phyloP scores from a whole-genome alignment of 2,329 filamentous ascomycete genomes.

The Talaromyces funiculosus region DNA sequence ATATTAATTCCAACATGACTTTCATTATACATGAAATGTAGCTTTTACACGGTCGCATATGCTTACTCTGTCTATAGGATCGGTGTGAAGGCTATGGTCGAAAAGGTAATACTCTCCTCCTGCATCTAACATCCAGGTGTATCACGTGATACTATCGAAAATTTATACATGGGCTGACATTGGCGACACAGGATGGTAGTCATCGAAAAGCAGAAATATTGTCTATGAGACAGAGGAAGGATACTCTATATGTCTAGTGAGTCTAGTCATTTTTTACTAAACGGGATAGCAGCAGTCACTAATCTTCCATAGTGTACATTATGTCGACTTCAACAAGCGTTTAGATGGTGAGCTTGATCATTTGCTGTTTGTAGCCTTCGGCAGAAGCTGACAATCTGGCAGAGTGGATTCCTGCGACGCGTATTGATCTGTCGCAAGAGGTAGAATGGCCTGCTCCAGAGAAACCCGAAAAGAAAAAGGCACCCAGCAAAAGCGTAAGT shows the following conservation, averaged over 20 bases:
- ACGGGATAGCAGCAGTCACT: conserved; percentile 15
- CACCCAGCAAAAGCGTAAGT: conserved; percentile 50
- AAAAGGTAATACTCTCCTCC: conserved; percentile 53
- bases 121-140: conserved; percentile 13
- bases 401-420: conserved; percentile 80
- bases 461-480: conserved; percentile 81
- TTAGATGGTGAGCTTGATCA: conserved; percentile 47
- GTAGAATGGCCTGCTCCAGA: conserved; percentile 96
- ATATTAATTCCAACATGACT: background rate
- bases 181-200: conserved; percentile 60
- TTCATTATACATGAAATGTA: background rate
- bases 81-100: conserved; percentile 61
- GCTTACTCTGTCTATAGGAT: conserved; percentile 46
- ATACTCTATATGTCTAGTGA: conserved; percentile 76
- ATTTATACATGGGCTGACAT: conserved; percentile 10
- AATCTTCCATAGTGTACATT: conserved; percentile 61
- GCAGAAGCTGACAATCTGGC: conserved; percentile 34
- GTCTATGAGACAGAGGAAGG: conserved; percentile 87
- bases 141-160: conserved; percentile 29
- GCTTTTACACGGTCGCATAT: conserved; percentile 31
- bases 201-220: conserved; percentile 90
- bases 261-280: conserved; percentile 17
- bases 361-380: too few relatives aligned
- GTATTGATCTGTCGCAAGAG: conserved; percentile 81
- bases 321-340: conserved; percentile 96